Conservation (phyloP, 2,329 filamentous ascomycete genomes). For the Microcyclospora pomicola region DNA sequence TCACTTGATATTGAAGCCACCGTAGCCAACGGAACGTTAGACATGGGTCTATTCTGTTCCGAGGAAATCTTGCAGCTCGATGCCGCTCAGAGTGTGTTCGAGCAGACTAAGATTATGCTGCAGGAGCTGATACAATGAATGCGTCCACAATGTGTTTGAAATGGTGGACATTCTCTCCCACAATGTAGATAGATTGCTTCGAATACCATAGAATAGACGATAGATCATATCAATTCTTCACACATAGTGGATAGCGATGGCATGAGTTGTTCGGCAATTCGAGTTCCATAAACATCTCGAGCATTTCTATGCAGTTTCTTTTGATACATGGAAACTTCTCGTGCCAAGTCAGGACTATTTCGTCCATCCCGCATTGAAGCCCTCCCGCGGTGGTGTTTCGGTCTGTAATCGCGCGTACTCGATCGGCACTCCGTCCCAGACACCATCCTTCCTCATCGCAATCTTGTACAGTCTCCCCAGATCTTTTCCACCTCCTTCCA, state of each 20-base stretch:
- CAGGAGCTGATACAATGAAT: slow-evolving; percentile 2
- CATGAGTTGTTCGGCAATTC: no score
- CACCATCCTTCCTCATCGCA: slow-evolving; percentile 79
- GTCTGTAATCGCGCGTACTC: slow-evolving; percentile 81
- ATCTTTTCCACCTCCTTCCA: slow-evolving; percentile 27
- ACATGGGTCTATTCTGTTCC: slow-evolving; percentile 40
- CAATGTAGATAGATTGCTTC: no score
- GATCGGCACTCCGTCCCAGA: slow-evolving; percentile 73
- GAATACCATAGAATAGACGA: no score
- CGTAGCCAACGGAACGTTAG: slow-evolving; percentile 33
- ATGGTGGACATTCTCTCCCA: no score
- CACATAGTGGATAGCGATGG: no score
- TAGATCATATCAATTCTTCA: no score
- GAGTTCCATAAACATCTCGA: no score
- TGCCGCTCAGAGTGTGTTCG: slow-evolving; percentile 23
- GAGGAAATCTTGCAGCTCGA: slow-evolving; percentile 28
- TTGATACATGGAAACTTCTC: no score
- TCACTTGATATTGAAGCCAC: slow-evolving; percentile 44
- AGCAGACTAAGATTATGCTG: slow-evolving; percentile 19
- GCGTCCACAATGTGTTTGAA: no score
- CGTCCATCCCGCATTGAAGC: slow-evolving; percentile 95
- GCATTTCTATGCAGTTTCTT: no score
- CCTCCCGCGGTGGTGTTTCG: slow-evolving; percentile 60
- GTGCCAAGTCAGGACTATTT: slow-evolving; percentile 25
- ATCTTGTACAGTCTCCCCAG: slow-evolving; percentile 69